These are phyloP conservation scores for Clavispora santaluciae DNA, from an alignment of 805 yeast species.

Conservation along the genomic window DNA sequence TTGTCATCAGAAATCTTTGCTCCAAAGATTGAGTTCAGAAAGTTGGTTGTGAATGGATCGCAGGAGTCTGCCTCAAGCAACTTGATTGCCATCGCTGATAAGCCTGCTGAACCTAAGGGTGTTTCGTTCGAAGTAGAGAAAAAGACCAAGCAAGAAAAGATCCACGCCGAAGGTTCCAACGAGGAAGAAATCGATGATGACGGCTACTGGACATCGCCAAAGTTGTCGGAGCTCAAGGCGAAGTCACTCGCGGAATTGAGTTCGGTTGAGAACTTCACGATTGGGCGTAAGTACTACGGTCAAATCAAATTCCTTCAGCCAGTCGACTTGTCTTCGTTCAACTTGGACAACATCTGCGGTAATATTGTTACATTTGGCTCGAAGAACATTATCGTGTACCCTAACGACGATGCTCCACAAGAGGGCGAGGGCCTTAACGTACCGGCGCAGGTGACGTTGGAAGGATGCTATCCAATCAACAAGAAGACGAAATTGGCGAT, in stretches of 20 bases:
- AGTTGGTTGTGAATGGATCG: conserved; percentile 44
- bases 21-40: conserved; percentile 52
- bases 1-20: conserved; percentile 67
- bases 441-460: conserved; percentile 66
- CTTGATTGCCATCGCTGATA: conserved; percentile 3
- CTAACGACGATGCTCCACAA: conserved; percentile 49
- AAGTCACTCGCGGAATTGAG: conserved; percentile 62
- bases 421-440: conserved; percentile 81
- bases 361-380: conserved; percentile 56
- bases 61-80: conserved; percentile 1
- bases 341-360: conserved; percentile 61
- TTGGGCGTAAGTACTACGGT: conserved; percentile 81
- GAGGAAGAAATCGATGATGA: conserved; percentile 48
- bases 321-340: conserved; percentile 72
- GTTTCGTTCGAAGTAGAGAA: conserved; percentile 27
- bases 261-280: conserved; percentile 55
- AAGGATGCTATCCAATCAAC: conserved; percentile 76
- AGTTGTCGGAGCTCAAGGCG: conserved; percentile 54
- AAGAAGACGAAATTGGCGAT: conserved; percentile 69
- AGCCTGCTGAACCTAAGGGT: conserved; percentile 20
- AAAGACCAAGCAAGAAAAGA: conserved; percentile 2
- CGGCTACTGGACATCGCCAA: conserved; percentile 87
- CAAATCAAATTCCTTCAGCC: conserved; percentile 71
- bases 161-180: not conserved
- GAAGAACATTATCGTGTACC: conserved; percentile 65